Conservation (phyloP, 2,329 filamentous ascomycete genomes). For the Colletotrichum musae region DNA sequence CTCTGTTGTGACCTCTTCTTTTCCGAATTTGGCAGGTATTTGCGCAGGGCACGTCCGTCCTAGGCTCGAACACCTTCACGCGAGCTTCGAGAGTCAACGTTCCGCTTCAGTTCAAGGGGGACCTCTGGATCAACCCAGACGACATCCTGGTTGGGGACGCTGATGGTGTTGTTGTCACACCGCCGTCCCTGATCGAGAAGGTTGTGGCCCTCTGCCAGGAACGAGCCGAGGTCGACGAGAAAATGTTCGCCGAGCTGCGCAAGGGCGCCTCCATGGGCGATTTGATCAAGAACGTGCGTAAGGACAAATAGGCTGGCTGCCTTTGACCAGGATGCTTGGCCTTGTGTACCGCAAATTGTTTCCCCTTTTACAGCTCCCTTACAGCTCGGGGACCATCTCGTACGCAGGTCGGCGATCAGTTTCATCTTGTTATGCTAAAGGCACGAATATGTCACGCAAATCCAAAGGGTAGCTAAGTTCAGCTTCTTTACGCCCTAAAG, state of each 20-base stretch:
- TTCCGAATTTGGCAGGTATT: constrained; percentile 45
- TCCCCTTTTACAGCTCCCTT: too few relatives aligned
- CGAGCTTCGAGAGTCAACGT: constrained; percentile 47
- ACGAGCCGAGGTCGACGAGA: constrained; percentile 48
- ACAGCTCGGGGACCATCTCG: too few relatives aligned
- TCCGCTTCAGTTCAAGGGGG: constrained; percentile 46
- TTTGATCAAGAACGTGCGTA: constrained; percentile 23
- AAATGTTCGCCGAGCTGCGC: constrained; percentile 41
- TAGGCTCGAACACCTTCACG: constrained; percentile 50
- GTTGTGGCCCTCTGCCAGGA: constrained; percentile 48
- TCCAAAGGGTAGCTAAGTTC: too few relatives aligned
- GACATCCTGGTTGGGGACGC: constrained; percentile 49
- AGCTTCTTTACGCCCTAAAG: too few relatives aligned
- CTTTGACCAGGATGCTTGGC: neutral
- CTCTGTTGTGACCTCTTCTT: neutral
- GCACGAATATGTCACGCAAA: too few relatives aligned
- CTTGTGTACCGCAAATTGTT: neutral
- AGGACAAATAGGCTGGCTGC: constrained; percentile 1
- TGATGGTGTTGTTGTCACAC: constrained; percentile 49
- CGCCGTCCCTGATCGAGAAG: constrained; percentile 44
- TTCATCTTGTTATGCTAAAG: too few relatives aligned
- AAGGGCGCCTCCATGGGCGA: constrained; percentile 33
- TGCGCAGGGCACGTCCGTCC: constrained; percentile 45
- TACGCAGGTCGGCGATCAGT: too few relatives aligned
- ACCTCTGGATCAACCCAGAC: constrained; percentile 49